These are phyloP conservation scores for Neohortaea acidophila DNA, from an alignment of 495 filamentous ascomycete species.

Conservation along the genomic window DNA sequence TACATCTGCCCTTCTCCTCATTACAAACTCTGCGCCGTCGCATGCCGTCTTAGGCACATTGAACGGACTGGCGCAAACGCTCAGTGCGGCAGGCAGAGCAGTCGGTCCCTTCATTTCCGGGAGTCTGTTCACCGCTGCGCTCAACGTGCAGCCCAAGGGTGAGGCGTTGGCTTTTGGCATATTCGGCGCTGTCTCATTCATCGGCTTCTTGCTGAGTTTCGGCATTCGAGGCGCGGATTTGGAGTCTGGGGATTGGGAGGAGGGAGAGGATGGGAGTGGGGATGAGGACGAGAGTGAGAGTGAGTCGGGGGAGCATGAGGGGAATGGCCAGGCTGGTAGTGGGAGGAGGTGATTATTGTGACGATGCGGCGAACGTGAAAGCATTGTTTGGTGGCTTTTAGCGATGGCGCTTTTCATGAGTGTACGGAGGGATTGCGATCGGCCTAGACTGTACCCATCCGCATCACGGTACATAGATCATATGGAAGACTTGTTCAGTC, in stretches of 20 bases:
- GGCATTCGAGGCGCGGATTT: slow-evolving; percentile 47
- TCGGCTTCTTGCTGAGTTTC: slow-evolving; percentile 63
- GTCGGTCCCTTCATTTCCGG: slow-evolving; percentile 81
- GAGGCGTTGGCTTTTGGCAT: slow-evolving; percentile 70
- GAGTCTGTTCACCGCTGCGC: slow-evolving; percentile 60
- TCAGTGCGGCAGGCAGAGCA: slow-evolving; percentile 80
- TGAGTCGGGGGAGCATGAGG: neutral
- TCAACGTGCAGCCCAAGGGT: slow-evolving; percentile 57
- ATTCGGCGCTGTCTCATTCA: slow-evolving; percentile 61
- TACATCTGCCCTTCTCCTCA: slow-evolving; percentile 74
- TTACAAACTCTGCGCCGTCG: slow-evolving; percentile 84
- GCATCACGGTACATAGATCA: too few species aligned
- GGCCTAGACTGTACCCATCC: too few species aligned
- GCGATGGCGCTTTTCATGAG: too few species aligned
- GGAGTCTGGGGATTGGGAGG: slow-evolving; percentile 47
- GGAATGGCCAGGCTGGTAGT: too few species aligned
- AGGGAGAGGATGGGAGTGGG: slow-evolving; percentile 39
- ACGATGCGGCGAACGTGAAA: too few species aligned
- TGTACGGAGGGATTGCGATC: too few species aligned
- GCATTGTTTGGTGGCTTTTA: too few species aligned
- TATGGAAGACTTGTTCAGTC: too few species aligned
- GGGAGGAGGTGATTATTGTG: too few species aligned
- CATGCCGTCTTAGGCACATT: slow-evolving; percentile 75
- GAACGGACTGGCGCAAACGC: slow-evolving; percentile 86
- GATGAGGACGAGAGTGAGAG: slow-evolving; percentile 20